Evolutionary conservation across 2,329 filamentous ascomycete species (phyloP).

Genomic region (Ceratocystis harringtonii): DNA sequence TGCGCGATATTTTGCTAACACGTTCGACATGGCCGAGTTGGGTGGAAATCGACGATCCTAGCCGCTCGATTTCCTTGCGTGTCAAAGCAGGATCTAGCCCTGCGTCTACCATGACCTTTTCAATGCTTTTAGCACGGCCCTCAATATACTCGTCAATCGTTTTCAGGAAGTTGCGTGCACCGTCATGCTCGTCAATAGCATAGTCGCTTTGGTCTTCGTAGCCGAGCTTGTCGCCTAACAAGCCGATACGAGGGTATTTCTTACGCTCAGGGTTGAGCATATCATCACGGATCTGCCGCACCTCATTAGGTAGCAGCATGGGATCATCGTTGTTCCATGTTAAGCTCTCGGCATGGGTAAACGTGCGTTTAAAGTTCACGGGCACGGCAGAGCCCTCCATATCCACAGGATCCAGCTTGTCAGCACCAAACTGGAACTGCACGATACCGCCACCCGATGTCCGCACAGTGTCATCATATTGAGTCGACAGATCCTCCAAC

Average conservation of each 20-base stretch:
- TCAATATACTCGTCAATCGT: conserved; percentile 61
- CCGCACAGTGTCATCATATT: conserved; percentile 88
- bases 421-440: conserved; percentile 94
- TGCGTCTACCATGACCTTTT: conserved; percentile 34
- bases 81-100: conserved; percentile 30
- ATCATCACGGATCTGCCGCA: conserved; percentile 50
- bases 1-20: conserved; percentile 68
- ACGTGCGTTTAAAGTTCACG: conserved; percentile 83
- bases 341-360: conserved; percentile 59
- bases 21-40: conserved; percentile 42
- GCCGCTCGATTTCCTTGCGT: conserved; percentile 22
- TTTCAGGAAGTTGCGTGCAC: conserved; percentile 65
- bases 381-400: conserved; percentile 93
- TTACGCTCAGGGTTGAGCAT: conserved; percentile 53
- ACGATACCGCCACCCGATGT: conserved; percentile 81
- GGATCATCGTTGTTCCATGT: conserved; percentile 68
- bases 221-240: conserved; percentile 47
- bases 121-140: conserved; percentile 45
- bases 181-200: conserved; percentile 64
- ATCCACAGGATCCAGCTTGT: conserved; percentile 87
- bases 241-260: conserved; percentile 44
- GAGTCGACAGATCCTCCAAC: conserved; percentile 79
- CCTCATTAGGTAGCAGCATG: conserved; percentile 59
- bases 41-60: conserved; percentile 8
- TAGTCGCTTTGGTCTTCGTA: conserved; percentile 58